A percentile compares a stretch with the other conserved stretches of the same genome.
Evolutionary conservation across 257 asterid species (phyloP).

Genomic region (Hygrophila difformis): DNA sequence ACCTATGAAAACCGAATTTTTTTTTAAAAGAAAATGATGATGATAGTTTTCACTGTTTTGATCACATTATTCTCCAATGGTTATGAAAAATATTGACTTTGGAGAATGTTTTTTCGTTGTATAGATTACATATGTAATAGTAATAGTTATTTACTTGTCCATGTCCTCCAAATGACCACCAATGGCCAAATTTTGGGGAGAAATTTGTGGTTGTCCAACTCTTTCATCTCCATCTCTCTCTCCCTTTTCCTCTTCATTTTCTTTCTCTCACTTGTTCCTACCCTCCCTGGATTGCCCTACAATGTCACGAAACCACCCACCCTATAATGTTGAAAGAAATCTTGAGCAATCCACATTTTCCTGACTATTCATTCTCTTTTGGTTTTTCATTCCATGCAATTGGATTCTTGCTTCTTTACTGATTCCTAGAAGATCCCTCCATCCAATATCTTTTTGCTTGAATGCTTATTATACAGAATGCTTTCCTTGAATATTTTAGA

Average conservation of each 20-base stretch:
- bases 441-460: conserved; percentile 13
- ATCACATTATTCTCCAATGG: no score
- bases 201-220: conserved; percentile 20
- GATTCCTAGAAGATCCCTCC: no score
- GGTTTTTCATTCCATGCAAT: not conserved
- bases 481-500: conserved; percentile 12
- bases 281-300: not conserved
- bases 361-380: not conserved
- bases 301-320: not conserved
- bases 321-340: not conserved
- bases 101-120: no score
- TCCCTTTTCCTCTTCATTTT: no score
- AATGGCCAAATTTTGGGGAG: conserved; percentile 13
- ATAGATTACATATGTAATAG: no score
- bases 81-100: no score
- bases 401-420: not conserved
- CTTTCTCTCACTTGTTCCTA: no score
- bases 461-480: conserved; percentile 22
- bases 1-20: no score
- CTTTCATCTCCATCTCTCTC: not conserved
- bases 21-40: no score
- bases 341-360: not conserved
- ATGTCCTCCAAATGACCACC: conserved; percentile 10
- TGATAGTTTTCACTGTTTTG: no score
- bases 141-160: not conserved